Percentiles rank a stretch among this genome's conserved stretches.
Conservation (phyloP, 148 eudicot genomes). For the Silene latifolia region DNA sequence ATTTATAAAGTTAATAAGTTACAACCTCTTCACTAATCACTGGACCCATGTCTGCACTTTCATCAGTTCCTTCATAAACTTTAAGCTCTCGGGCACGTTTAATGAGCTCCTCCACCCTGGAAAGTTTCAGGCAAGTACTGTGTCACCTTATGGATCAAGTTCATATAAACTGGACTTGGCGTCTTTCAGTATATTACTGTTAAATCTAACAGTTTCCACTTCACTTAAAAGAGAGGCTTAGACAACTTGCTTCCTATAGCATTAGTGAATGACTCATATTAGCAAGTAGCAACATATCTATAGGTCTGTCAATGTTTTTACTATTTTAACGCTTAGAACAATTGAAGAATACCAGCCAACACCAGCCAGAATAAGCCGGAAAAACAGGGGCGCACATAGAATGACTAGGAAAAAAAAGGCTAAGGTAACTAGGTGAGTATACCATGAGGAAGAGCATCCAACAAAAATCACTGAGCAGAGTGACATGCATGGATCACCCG, state of each 20-base stretch:
- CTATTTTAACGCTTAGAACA: background rate
- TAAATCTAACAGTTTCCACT: conserved; percentile 7
- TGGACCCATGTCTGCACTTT: conserved; percentile 77
- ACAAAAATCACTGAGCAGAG: conserved; percentile 64
- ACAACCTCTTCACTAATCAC: conserved; percentile 62
- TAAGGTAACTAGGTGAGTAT: conserved; percentile 7
- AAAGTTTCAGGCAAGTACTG: conserved; percentile 13
- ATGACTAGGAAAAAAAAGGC: background rate
- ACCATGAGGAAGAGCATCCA: conserved; percentile 65
- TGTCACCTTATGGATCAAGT: conserved; percentile 16
- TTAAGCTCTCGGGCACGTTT: conserved; percentile 68
- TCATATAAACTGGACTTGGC: conserved; percentile 1
- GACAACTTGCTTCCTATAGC: background rate
- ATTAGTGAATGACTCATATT: no score
- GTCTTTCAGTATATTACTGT: background rate
- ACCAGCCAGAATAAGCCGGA: background rate
- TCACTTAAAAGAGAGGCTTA: background rate
- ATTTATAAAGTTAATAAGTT: background rate
- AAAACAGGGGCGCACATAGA: background rate
- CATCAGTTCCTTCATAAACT: conserved; percentile 67
- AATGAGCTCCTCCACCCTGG: conserved; percentile 67
- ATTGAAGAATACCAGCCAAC: conserved; percentile 4
- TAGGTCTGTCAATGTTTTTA: background rate
- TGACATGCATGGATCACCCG: conserved; percentile 58
- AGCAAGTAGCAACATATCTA: background rate